phyloP scores from a whole-genome alignment of 495 filamentous ascomycete species.

The Penicillium parvum region DNA sequence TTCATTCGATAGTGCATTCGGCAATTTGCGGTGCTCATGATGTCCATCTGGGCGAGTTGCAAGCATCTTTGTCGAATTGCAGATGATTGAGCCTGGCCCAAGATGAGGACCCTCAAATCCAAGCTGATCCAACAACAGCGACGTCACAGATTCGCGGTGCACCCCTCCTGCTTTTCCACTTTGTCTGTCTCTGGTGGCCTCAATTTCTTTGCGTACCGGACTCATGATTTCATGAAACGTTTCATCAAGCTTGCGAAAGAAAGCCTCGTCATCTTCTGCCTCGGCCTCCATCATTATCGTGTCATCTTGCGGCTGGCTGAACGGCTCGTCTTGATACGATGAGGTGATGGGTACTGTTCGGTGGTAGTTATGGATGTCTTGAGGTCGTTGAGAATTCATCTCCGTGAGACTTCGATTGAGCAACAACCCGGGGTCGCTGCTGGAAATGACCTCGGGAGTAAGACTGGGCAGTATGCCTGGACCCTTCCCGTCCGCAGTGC shows the following conservation, averaged over 20 bases:
- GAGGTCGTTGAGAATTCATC: background rate
- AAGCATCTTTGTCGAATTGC: background rate
- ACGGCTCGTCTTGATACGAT: too few species aligned
- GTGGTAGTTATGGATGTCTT: too few species aligned
- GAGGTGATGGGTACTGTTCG: too few species aligned
- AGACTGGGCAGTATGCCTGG: too few species aligned
- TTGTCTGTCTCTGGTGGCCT: background rate
- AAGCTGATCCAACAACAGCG: background rate
- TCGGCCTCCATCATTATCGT: background rate
- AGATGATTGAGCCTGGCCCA: background rate
- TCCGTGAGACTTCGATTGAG: too few species aligned
- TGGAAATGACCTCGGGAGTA: too few species aligned
- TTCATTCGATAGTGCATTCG: background rate
- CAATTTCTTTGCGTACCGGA: background rate
- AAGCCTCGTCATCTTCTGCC: slow-evolving; percentile 1
- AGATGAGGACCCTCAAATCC: background rate
- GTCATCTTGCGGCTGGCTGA: background rate
- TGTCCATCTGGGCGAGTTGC: background rate
- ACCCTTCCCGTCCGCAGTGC: too few species aligned
- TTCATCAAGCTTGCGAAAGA: slow-evolving; percentile 14
- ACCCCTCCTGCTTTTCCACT: background rate
- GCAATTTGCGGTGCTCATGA: too few species aligned
- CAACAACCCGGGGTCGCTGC: too few species aligned
- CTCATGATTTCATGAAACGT: slow-evolving; percentile 12
- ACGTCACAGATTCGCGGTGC: too few species aligned